Percentiles rank a stretch among this genome's conserved stretches.
These are phyloP conservation scores for Jamesozyma piceae DNA, from an alignment of 805 yeast genomes.

Conservation along the genomic window DNA sequence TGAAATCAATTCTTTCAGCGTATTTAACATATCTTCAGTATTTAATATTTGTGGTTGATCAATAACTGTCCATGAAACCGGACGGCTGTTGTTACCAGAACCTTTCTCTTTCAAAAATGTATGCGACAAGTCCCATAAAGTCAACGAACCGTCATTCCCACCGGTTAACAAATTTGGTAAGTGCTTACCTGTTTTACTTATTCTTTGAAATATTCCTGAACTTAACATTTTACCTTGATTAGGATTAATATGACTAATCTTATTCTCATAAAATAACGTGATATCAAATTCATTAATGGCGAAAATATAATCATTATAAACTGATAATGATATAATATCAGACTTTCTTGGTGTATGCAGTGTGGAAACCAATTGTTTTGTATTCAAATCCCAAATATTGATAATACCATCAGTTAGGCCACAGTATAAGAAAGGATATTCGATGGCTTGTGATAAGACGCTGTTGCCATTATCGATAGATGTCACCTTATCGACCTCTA, in stretches of 20 bases:
- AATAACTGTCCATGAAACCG: neutral
- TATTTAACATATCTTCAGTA: slow-evolving; percentile 54
- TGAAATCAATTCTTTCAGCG: slow-evolving; percentile 52
- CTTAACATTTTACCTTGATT: slow-evolving; percentile 51
- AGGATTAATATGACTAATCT: slow-evolving; percentile 40
- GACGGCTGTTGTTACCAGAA: neutral
- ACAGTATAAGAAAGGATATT: slow-evolving; percentile 66
- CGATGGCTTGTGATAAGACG: slow-evolving; percentile 57
- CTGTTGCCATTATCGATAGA: slow-evolving; percentile 51
- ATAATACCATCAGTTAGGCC: slow-evolving; percentile 69
- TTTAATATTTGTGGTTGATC: slow-evolving; percentile 26
- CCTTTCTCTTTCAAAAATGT: neutral
- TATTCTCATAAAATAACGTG: slow-evolving; percentile 37
- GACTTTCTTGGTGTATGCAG: slow-evolving; percentile 31
- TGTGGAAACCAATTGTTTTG: slow-evolving; percentile 55
- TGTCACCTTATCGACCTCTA: slow-evolving; percentile 2
- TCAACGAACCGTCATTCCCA: slow-evolving; percentile 57
- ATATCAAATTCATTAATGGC: slow-evolving; percentile 37
- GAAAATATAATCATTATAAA: slow-evolving; percentile 24
- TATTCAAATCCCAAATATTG: slow-evolving; percentile 80
- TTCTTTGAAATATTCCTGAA: slow-evolving; percentile 38
- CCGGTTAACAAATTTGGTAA: slow-evolving; percentile 52
- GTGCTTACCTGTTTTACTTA: slow-evolving; percentile 18
- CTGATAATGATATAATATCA: slow-evolving; percentile 45
- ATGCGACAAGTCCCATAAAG: slow-evolving; percentile 51